Conservation (phyloP, 2,329 filamentous ascomycete genomes). For the Nakataea oryzae region DNA sequence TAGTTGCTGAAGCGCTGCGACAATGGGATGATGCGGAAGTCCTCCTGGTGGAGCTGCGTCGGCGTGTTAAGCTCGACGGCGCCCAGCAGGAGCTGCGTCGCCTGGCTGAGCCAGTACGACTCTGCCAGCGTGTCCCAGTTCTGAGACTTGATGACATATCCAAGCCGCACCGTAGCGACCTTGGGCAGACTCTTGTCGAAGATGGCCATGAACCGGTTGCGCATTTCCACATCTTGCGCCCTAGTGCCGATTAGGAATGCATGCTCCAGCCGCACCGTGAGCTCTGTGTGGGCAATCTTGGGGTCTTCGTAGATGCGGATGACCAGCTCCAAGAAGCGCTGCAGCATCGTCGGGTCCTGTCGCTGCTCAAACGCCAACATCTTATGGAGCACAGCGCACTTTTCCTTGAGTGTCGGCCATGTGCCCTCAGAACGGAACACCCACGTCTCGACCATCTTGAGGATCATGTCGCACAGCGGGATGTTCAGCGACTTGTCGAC, state of each 20-base stretch:
- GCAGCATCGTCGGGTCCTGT: slow-evolving; percentile 71
- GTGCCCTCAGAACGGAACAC: slow-evolving; percentile 92
- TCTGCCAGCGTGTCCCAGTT: slow-evolving; percentile 96
- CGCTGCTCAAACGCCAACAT: slow-evolving; percentile 94
- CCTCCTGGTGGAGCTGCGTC: slow-evolving; percentile 69
- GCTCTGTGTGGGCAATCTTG: slow-evolving; percentile 86
- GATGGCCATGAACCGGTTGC: slow-evolving; percentile 91
- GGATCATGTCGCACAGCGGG: slow-evolving; percentile 79
- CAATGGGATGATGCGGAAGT: slow-evolving; percentile 69
- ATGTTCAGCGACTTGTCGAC: slow-evolving; percentile 91
- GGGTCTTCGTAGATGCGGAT: slow-evolving; percentile 97
- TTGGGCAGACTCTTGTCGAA: slow-evolving; percentile 94
- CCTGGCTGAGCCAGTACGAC: slow-evolving; percentile 94
- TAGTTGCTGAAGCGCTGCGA: slow-evolving; percentile 67
- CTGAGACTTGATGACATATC: slow-evolving; percentile 81
- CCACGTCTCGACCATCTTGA: slow-evolving; percentile 91
- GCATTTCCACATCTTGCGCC: slow-evolving; percentile 91
- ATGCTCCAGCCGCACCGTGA: slow-evolving; percentile 95
- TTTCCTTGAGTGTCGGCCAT: slow-evolving; percentile 96
- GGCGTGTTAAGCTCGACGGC: slow-evolving; percentile 77
- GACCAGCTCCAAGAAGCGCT: slow-evolving; percentile 89
- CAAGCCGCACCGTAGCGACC: slow-evolving; percentile 76
- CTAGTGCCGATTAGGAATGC: slow-evolving; percentile 93
- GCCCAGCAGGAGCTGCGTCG: slow-evolving; percentile 84
- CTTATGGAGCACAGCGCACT: slow-evolving; percentile 97